Evolutionary conservation across 441 rosid genomes (phyloP), one percentile per base, ranked within the genome.

Genomic region (Jatropha podagrica): DNA sequence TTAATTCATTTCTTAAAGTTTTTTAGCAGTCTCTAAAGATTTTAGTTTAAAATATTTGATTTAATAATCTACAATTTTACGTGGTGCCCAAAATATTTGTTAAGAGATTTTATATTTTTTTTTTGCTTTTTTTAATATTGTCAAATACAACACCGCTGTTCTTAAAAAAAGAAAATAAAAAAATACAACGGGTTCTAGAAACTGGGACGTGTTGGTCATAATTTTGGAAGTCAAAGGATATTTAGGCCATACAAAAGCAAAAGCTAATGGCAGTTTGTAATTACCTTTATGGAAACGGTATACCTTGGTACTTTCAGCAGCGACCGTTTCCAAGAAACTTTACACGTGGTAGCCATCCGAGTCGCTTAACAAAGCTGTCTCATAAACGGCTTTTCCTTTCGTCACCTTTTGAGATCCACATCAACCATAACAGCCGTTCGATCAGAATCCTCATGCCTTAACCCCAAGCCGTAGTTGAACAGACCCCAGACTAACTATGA

Each of bases 401-500:
- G 66, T 70, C 69, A 8, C 26, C 40, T 69, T 52, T 3, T 41
- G 26, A 74, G 26, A 78, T 66, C 83, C 62, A 69, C 65, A 37
- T 68, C 81, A 13, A 42, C 72, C 80, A 71, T 76, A 74, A 76
- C 73, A 73, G 79, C 86, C 89, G 87, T 81, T 65, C 42, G 86
- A 80, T 82, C 64, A 59, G 81, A 73, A 68, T 69, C 81, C 42
- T 41, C 26, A 69, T 72, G 0, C 48, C 51, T 51, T 71, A 78
- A 83, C 85, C 56, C 14, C 1, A 23, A 23, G 15, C 71, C 46
- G n/a, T 4, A 61, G 83, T 74, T 59, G 49, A 52, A 7, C 41
- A 42, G 60, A 72, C 77, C 72, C 38, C 63, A 32, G 1, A 49
- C 65, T 77, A 85, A 90, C 93, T 84, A 77, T 82, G 80, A 88